phyloP scores from a whole-genome alignment of 106 monocot genomes.

The Allium sativum region DNA sequence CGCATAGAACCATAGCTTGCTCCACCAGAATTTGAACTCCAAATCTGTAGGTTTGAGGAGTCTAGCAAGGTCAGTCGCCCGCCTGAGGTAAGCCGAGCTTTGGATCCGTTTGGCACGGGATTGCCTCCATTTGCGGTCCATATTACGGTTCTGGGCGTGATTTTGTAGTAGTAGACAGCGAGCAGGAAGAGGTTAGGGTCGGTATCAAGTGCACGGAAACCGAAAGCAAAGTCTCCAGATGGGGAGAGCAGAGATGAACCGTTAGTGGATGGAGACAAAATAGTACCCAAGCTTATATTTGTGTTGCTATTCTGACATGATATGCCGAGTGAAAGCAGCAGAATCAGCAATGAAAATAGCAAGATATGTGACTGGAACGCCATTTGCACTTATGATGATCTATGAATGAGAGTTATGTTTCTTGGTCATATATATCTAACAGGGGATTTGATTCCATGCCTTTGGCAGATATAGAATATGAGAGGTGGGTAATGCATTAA shows the following conservation, averaged over 20 bases:
- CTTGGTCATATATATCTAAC: too few relatives aligned
- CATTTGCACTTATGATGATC: too few relatives aligned
- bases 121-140: slow-evolving; percentile 18
- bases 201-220: slow-evolving; percentile 9
- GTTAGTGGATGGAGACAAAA: neutral
- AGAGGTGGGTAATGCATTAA: too few relatives aligned
- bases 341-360: too few relatives aligned
- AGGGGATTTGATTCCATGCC: too few relatives aligned
- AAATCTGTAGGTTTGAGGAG: neutral
- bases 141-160: slow-evolving; percentile 12
- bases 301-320: neutral
- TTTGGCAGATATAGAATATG: too few relatives aligned
- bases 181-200: slow-evolving; percentile 20
- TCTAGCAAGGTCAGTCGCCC: slow-evolving; percentile 15
- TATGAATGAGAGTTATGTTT: too few relatives aligned
- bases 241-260: neutral
- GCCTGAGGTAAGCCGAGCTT: slow-evolving; percentile 4
- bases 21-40: neutral
- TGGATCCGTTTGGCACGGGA: slow-evolving; percentile 4
- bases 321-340: neutral
- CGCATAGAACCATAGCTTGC: slow-evolving; percentile 14
- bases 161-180: slow-evolving; percentile 22
- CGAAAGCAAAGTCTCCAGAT: slow-evolving; percentile 15
- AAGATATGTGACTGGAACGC: too few relatives aligned
- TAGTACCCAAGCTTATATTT: neutral